These are phyloP conservation scores for Solanum gracilifrons DNA, from an alignment of 257 asterid species.

Conservation along the genomic window DNA sequence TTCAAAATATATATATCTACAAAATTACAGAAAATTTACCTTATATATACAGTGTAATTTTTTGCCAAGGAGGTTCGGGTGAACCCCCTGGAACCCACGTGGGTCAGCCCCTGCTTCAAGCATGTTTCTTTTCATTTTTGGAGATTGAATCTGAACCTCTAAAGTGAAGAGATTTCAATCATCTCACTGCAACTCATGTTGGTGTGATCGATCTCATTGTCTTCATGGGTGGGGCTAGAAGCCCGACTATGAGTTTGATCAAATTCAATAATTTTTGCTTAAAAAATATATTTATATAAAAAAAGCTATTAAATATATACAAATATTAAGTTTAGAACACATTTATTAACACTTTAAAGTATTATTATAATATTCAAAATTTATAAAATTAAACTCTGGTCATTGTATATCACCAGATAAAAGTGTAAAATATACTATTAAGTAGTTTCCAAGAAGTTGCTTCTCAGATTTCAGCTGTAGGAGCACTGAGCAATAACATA, in stretches of 20 bases:
- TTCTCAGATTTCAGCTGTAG: neutral
- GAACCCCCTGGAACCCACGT: too few relatives aligned
- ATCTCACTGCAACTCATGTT: neutral
- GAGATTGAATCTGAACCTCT: neutral
- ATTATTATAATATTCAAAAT: too few relatives aligned
- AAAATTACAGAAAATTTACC: too few relatives aligned
- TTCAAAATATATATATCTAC: too few relatives aligned
- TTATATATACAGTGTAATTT: too few relatives aligned
- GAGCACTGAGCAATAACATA: neutral
- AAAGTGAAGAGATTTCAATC: neutral
- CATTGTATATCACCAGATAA: neutral
- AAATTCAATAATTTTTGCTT: neutral
- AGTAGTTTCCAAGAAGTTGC: neutral
- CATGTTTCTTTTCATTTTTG: neutral
- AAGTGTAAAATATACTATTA: neutral
- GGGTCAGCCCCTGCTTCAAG: too few relatives aligned
- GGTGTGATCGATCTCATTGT: neutral
- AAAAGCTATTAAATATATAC: accelerated
- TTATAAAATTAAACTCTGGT: too few relatives aligned
- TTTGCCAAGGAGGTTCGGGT: too few relatives aligned
- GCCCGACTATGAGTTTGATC: accelerated
- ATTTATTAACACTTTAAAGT: too few relatives aligned
- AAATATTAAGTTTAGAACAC: neutral
- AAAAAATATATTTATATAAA: too few relatives aligned
- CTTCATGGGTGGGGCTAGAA: neutral